Evolutionary conservation across 1,139 yeast species (phyloP), one percentile per base, ranked within the genome.

Genomic region (Candida tunisiensis): DNA sequence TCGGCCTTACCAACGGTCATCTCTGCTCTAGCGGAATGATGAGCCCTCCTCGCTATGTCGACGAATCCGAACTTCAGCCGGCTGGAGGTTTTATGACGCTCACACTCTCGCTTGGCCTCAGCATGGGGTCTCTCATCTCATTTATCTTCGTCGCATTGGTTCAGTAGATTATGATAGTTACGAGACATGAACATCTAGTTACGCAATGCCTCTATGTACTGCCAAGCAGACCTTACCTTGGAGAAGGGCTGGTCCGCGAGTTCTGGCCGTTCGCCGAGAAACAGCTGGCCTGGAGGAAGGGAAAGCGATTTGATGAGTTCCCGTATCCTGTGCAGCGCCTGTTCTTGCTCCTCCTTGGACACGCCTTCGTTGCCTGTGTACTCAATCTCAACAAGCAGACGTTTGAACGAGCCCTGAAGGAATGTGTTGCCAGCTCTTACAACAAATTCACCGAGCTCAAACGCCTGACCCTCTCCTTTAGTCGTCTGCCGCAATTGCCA

Each of bases 41-140:
- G 85, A 62, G 64, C 23, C 79, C 85, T 5, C 75, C 85, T 0
- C 64, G 61, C 19, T 57, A 53, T 10, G 62, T 57, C 5, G 58
- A 59, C 9, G 78, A 69, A 25, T 65, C 65, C 13, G 91, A 80
- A 44, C 74, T 72, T 47, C 83, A 79, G 37, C 94, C 94, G 0
- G 93, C 96, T 1, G 94, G 95, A 21, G 95, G 94, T 3, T 78
- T 83, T 47, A 77, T 92, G 31, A 70, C 82, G 1, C 69, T 82
- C 11, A 69, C 78, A 37, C 60, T 82, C 29, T 74, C 85, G 33
- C 43, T 69, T 13, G 93, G 93, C 0, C 59, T 83, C 30, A 72
- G 91, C 0, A 57, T 65, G 3, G 95, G 96, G 2, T 72, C 92
- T 36, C 41, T 83, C 1, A 47, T 74, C 28, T 74, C 93, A 42